These are phyloP conservation scores for Cladosporium halotolerans DNA, from an alignment of 2,329 filamentous ascomycete genomes.

Conservation along the genomic window DNA sequence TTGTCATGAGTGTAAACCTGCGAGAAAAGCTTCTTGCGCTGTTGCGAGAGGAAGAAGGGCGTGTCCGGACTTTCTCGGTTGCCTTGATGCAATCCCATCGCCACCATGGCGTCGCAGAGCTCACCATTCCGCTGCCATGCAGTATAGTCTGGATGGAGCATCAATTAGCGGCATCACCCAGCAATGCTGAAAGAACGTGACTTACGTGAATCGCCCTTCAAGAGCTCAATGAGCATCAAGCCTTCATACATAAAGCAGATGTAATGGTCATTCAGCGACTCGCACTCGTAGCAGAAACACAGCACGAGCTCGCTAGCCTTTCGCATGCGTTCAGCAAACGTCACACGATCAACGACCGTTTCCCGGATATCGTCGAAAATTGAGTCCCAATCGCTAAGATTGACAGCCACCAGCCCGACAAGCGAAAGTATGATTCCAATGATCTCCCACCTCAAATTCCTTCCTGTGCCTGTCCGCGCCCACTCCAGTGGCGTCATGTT, in stretches of 20 bases:
- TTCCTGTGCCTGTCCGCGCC: constrained; percentile 33
- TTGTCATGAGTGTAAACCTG: constrained; percentile 28
- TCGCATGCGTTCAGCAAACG: constrained; percentile 42
- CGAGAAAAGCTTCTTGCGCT: constrained; percentile 30
- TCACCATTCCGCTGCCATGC: constrained; percentile 32
- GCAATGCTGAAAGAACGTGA: not conserved
- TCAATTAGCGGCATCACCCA: not conserved
- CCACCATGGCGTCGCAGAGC: constrained; percentile 29
- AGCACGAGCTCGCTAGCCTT: constrained; percentile 29
- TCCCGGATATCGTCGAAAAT: constrained; percentile 40
- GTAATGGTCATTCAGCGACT: constrained; percentile 30
- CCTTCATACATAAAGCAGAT: constrained; percentile 30
- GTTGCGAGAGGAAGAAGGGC: constrained; percentile 29
- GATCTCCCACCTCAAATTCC: constrained; percentile 39
- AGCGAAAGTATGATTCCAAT: constrained; percentile 36
- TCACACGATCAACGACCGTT: constrained; percentile 41
- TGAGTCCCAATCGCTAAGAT: constrained; percentile 29
- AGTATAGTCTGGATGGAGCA: constrained; percentile 18
- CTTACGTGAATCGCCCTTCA: constrained; percentile 27
- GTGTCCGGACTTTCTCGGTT: constrained; percentile 26
- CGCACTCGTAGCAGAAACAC: constrained; percentile 31
- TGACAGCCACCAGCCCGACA: constrained; percentile 32
- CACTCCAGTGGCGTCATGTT: constrained; percentile 35
- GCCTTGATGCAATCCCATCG: constrained; percentile 31
- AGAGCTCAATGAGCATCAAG: constrained; percentile 25